Evolutionary conservation across 108 stramenopile genomes (phyloP), one percentile per base, ranked within the genome.

Genomic region (Aurantiochytrium sp.): DNA sequence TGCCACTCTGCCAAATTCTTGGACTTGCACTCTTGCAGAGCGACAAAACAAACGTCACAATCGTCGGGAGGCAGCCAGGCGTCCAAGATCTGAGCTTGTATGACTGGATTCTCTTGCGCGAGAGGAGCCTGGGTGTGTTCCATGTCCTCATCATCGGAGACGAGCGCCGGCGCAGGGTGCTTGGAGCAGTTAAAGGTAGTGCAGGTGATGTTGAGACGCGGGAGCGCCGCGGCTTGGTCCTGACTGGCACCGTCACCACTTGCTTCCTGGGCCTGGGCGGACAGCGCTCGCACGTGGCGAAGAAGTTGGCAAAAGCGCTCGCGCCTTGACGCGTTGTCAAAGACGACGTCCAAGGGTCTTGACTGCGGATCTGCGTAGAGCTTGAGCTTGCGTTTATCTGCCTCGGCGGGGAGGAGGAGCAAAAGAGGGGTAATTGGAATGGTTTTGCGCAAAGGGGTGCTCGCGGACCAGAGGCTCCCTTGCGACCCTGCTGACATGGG

Each of bases 1-100:
- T 58, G 23, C 57, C 87, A 57, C 25, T 58, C 57, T 5, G 58
- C 55, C 12, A 58, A 4, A 28, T 12, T 19, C 64, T 73, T 71
- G 4, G 64, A 14, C 25, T 25, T 29, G 88, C 88, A 88, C 88
- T 93, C 93, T 60, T 93, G 93, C 44, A 93, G 69, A 3, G 87
- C 91, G 21, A 93, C 60, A 73, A 83, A 91, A 60, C 91, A 93
- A 4, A 93, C 69, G 90, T 93, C 93, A 51, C 57, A 76, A 4
- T 5, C 60, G 35, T 58, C 87, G 0, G 91, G 69, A 5, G 88
- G 88, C 59, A 90, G 49, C 91, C 91, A 92, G 5, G 55, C 55
- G 19, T 88, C 58, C 14, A 72, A n/a, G n/a, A n/a, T 69, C 19
- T 18, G 6, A 14, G 10, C 14, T 6, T 28, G 25, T 8, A 69